Conservation (phyloP, 192 early-diverging fungal genomes). For the Coemansia sp. region DNA sequence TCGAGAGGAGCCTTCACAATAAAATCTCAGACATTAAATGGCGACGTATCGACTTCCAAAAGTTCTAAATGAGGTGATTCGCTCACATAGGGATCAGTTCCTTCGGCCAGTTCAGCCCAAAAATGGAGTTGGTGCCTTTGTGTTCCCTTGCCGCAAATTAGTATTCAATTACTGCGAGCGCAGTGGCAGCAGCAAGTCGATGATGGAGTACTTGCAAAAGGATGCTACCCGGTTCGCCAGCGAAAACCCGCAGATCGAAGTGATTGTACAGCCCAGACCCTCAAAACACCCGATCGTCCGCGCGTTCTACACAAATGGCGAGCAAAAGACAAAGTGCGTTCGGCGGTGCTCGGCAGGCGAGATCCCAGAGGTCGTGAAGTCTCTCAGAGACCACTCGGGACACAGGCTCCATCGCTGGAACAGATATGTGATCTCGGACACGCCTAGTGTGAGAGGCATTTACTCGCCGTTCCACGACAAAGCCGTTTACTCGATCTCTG, state of each 20-base stretch:
- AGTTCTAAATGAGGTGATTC: constrained; percentile 41
- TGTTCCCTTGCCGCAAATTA: constrained; percentile 73
- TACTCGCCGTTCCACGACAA: constrained; percentile 78
- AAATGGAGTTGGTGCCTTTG: constrained; percentile 75
- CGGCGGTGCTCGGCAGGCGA: constrained; percentile 60
- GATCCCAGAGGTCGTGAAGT: constrained; percentile 62
- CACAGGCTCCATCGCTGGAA: constrained; percentile 60
- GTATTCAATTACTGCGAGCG: constrained; percentile 85
- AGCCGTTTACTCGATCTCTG: constrained; percentile 60
- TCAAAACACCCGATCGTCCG: constrained; percentile 72
- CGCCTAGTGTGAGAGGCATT: constrained; percentile 75
- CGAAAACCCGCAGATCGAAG: constrained; percentile 76
- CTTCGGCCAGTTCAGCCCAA: constrained; percentile 38
- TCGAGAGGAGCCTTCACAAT: background rate
- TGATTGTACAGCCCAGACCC: constrained; percentile 70
- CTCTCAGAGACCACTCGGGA: constrained; percentile 67
- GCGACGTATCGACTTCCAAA: constrained; percentile 40
- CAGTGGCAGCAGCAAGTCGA: constrained; percentile 71
- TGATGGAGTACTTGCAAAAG: constrained; percentile 74
- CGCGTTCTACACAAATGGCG: constrained; percentile 64
- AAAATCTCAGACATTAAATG: constrained; percentile 14
- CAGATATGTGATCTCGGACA: constrained; percentile 73
- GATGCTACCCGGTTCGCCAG: constrained; percentile 60
- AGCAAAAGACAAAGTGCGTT: constrained; percentile 59
- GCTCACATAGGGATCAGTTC: constrained; percentile 29